Conservation (phyloP, 495 filamentous ascomycete genomes). For the Lophiostoma macrostomum region DNA sequence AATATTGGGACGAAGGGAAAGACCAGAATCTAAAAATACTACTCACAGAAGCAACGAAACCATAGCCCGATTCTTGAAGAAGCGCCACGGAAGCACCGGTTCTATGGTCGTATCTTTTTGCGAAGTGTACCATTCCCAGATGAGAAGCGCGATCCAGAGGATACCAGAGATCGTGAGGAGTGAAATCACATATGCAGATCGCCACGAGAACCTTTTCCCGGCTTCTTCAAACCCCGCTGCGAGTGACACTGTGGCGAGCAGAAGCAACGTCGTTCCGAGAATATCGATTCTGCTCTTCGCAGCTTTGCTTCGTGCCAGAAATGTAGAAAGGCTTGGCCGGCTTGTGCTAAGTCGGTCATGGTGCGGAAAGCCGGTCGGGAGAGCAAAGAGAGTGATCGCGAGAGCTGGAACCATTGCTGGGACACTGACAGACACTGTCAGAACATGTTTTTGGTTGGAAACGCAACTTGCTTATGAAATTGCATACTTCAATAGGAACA, state of each 20-base stretch:
- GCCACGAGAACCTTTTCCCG: slow-evolving; percentile 6
- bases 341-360: background rate
- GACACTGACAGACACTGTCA: background rate
- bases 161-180: slow-evolving; percentile 4
- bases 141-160: slow-evolving; percentile 4
- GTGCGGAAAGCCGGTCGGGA: slow-evolving; percentile 10
- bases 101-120: background rate
- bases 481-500: background rate
- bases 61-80: slow-evolving; percentile 10
- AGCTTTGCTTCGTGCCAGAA: background rate
- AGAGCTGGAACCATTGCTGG: too few species aligned
- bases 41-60: slow-evolving; percentile 15
- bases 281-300: background rate
- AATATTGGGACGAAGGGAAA: too few species aligned
- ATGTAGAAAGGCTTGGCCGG: too few species aligned
- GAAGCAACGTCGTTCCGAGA: slow-evolving; percentile 1
- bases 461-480: background rate
- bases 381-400: slow-evolving; percentile 1
- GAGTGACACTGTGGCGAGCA: slow-evolving; percentile 13
- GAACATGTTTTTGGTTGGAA: background rate
- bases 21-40: background rate
- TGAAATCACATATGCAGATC: slow-evolving; percentile 5
- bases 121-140: slow-evolving; percentile 4
- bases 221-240: slow-evolving; percentile 14
- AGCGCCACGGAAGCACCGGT: slow-evolving; percentile 21